Conservation (phyloP, 805 yeast genomes). For the Isabelozyma rhagii region DNA sequence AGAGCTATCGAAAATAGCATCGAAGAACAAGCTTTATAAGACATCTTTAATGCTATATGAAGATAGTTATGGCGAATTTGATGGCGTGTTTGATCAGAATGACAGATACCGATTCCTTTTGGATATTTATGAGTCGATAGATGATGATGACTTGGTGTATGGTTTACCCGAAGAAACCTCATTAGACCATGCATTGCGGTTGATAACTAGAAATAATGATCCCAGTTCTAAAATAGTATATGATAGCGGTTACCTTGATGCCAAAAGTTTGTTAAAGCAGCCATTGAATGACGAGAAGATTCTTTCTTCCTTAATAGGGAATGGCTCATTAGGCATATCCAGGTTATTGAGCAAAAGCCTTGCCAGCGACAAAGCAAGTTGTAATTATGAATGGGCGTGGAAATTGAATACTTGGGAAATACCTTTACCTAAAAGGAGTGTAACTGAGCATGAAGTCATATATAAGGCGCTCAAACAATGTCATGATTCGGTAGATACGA, state of each 20-base stretch:
- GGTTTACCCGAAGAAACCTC: constrained; percentile 64
- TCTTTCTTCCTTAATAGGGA: constrained; percentile 37
- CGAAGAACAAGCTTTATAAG: constrained; percentile 29
- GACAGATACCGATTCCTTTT: constrained; percentile 13
- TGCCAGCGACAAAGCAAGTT: constrained; percentile 7
- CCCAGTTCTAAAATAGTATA: constrained; percentile 45
- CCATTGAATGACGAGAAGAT: constrained; percentile 9
- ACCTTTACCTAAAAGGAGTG: constrained; percentile 41
- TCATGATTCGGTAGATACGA: constrained; percentile 23
- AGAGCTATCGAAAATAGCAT: constrained; percentile 27
- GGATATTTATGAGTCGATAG: constrained; percentile 48
- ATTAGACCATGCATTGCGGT: constrained; percentile 47
- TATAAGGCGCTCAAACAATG: constrained; percentile 52
- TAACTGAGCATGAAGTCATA: constrained; percentile 42
- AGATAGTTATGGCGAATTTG: constrained; percentile 24
- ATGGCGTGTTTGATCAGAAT: constrained; percentile 9
- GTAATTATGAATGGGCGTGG: constrained; percentile 66
- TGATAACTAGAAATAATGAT: constrained; percentile 28
- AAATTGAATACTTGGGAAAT: constrained; percentile 75
- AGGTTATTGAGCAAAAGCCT: constrained; percentile 33
- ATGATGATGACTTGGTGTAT: constrained; percentile 59
- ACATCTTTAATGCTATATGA: constrained; percentile 50
- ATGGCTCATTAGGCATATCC: constrained; percentile 61
- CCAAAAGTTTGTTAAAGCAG: constrained; percentile 18
- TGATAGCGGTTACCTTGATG: constrained; percentile 56